Base-by-base conservation (phyloP, 2,329 filamentous ascomycete species). In the Fusarium camptoceras region DNA sequence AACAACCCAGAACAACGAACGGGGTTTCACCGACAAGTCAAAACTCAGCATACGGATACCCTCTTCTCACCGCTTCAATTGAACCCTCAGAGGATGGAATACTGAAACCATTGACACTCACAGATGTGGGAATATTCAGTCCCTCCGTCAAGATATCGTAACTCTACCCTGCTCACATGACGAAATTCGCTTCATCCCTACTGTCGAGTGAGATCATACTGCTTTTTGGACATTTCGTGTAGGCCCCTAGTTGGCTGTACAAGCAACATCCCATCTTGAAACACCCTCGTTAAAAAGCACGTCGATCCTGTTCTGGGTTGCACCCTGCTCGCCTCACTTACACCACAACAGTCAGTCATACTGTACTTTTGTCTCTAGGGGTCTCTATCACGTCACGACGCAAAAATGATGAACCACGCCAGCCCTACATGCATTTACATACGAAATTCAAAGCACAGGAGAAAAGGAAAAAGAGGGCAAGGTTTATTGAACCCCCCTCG, bases 291-390 rank as follows among this genome's bases (percentile, higher is more conserved):
- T 30, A 48, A 66, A 30, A 49, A 43, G 41, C 47, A 27, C 63
- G 66, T 54, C 48, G 66, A 70, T 70, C 66, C 44, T 31, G 34
- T 24, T 34, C 61, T 63, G 46, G 61, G 66, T 28, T 62, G n/a
- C 54, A 62, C 66, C 66, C 55, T 69, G 66, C 28, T 69, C 51
- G 47, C 66, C 66, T 70, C 49, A 53, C 54, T 55, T 46, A 57
- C 47, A 46, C 42, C 43, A 64, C 28, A 53, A 28, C 30, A 50
- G 18, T 39, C 39, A 55, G 34, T 37, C 55, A 49, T 41, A 43
- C 39, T 42, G 18, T 18, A 37, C 49, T 51, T 20, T 25, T 28
- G 28, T 22, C 37, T 27, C 18, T 49, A 54, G 31, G 43, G 43
- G 22, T 60, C 55, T 60, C 31, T 59, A 66, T 65, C 62, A 61